phyloP scores from a whole-genome alignment of 768 basidiomycete species.

The Hericium alpestre region DNA sequence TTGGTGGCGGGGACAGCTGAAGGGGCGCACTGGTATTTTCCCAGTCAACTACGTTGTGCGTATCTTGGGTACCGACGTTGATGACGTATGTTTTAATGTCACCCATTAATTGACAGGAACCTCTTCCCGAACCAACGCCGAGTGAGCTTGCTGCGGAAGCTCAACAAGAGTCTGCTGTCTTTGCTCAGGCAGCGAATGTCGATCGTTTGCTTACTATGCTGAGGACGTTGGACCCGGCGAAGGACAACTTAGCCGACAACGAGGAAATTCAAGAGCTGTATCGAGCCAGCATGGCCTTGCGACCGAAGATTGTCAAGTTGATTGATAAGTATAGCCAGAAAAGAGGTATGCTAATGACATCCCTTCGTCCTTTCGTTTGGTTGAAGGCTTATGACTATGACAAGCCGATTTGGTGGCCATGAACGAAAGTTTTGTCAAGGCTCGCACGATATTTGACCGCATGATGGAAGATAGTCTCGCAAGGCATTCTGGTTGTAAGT shows the following conservation, averaged over 20 bases:
- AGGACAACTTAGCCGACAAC: constrained; percentile 12
- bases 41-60: constrained; percentile 92
- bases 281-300: constrained; percentile 75
- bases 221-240: constrained; percentile 1
- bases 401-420: constrained; percentile 87
- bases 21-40: constrained; percentile 87
- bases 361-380: neutral
- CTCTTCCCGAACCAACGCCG: constrained; percentile 74
- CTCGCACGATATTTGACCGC: constrained; percentile 79
- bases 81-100: neutral
- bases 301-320: constrained; percentile 91
- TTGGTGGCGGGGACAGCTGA: constrained; percentile 94
- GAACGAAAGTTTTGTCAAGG: constrained; percentile 89
- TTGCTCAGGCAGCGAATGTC: constrained; percentile 76
- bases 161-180: constrained; percentile 81
- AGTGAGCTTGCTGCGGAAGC: constrained; percentile 71
- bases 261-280: constrained; percentile 64
- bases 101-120: constrained; percentile 40
- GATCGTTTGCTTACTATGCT: constrained; percentile 42
- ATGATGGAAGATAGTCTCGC: constrained; percentile 90
- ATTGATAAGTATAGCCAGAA: constrained; percentile 98
- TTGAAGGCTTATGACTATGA: neutral
- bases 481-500: constrained; percentile 54
- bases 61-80: constrained; percentile 10
- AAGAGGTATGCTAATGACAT: constrained; percentile 36